Percentiles rank a stretch among this genome's conserved stretches.
Evolutionary conservation across 225 moss, liverwort and hornwort genomes (phyloP).

Genomic region (Sphagnum tenellum): DNA sequence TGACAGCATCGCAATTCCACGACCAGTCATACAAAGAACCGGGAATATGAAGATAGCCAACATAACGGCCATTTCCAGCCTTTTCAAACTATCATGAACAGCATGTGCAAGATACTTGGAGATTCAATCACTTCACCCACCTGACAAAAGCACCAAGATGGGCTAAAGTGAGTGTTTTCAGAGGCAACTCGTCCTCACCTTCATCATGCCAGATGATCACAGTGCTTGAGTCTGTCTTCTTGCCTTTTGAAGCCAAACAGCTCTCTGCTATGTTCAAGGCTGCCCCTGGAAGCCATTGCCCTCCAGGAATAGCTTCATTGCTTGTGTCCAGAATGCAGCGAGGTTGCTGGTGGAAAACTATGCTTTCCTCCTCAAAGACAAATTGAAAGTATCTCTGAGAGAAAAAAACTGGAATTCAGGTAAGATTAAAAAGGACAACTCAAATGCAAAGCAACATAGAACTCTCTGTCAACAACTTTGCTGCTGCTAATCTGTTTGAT

Average conservation of each 20-base stretch:
- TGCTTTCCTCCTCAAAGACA: constrained; percentile 28
- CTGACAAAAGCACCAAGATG: constrained; percentile 57
- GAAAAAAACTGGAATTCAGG: background rate
- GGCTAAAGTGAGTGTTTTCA: constrained; percentile 32
- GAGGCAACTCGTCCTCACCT: constrained; percentile 65
- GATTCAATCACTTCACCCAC: constrained; percentile 13
- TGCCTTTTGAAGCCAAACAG: constrained; percentile 42
- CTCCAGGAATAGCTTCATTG: constrained; percentile 20
- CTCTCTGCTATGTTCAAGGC: constrained; percentile 66
- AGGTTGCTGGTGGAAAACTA: constrained; percentile 33
- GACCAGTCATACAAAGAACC: constrained; percentile 1
- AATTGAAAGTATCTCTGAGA: constrained; percentile 22
- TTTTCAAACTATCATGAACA: background rate
- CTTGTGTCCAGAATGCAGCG: constrained; percentile 27
- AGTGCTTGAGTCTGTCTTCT: constrained; percentile 45
- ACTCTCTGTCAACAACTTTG: too few species aligned
- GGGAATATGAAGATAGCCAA: background rate
- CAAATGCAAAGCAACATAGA: too few species aligned
- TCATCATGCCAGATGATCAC: constrained; percentile 71
- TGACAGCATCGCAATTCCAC: constrained; percentile 2
- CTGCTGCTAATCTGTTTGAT: too few species aligned
- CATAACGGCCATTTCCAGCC: background rate
- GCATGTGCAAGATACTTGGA: background rate
- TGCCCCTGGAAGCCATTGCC: constrained; percentile 40
- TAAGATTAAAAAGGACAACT: too few species aligned